A percentile compares a stretch with the other conserved stretches of the same genome.
These are phyloP conservation scores for Botryotinia narcissicola DNA, from an alignment of 2,329 filamentous ascomycete genomes.

Conservation along the genomic window DNA sequence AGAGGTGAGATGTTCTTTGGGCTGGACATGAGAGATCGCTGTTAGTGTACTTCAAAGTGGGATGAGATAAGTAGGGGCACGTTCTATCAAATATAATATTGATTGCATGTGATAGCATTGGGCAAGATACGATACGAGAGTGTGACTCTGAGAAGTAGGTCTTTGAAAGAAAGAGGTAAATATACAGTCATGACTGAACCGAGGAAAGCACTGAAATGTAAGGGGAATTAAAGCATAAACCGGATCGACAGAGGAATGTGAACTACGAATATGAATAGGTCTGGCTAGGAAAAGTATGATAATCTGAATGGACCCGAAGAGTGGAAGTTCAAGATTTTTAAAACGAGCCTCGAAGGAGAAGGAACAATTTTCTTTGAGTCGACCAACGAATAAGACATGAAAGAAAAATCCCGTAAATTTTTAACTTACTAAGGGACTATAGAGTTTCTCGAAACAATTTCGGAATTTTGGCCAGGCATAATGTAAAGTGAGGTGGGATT, in stretches of 20 bases:
- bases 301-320: background rate
- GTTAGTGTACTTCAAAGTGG: background rate
- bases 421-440: background rate
- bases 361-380: background rate
- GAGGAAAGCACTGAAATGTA: too few species aligned
- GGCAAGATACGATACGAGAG: background rate
- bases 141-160: background rate
- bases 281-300: accelerated
- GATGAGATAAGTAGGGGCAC: background rate
- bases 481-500: background rate
- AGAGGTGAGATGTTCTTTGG: background rate
- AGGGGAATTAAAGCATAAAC: background rate
- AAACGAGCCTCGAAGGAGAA: background rate
- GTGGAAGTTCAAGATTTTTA: accelerated
- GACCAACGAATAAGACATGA: background rate
- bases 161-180: background rate
- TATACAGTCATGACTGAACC: background rate
- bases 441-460: background rate
- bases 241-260: background rate
- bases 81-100: background rate
- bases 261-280: background rate
- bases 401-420: background rate
- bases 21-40: background rate
- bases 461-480: background rate
- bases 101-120: accelerated